phyloP scores from a whole-genome alignment of 2,329 filamentous ascomycete species.

The Neopestalotiopsis clavispora region DNA sequence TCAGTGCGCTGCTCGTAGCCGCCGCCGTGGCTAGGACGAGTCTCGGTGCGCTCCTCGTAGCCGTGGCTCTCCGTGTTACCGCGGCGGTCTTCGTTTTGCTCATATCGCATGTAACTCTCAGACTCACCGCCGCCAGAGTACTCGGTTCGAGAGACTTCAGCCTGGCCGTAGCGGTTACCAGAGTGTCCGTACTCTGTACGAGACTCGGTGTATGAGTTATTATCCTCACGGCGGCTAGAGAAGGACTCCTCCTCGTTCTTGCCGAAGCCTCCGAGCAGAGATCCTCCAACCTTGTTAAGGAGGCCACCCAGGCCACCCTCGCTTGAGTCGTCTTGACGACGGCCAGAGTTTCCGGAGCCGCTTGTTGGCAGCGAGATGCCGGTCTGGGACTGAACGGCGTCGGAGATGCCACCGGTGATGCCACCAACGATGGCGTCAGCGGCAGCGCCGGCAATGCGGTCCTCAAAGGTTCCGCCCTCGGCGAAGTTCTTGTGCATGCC shows the following conservation, averaged over 20 bases:
- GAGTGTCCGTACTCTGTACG: conserved; percentile 66
- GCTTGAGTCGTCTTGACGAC: conserved; percentile 50
- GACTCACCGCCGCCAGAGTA: conserved; percentile 61
- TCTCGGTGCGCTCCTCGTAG: conserved; percentile 64
- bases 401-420: conserved; percentile 57
- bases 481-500: conserved; percentile 73
- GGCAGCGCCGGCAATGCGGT: conserved; percentile 60
- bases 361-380: conserved; percentile 33
- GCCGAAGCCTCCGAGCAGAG: conserved; percentile 67
- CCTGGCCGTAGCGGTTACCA: conserved; percentile 63
- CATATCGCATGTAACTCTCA: conserved; percentile 66
- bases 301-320: conserved; percentile 71
- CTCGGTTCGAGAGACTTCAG: conserved; percentile 63
- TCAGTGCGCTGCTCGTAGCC: conserved; percentile 65
- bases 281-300: conserved; percentile 70
- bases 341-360: conserved; percentile 23
- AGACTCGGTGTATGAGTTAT: conserved; percentile 65
- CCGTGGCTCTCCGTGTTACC: conserved; percentile 53
- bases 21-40: conserved; percentile 53
- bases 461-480: conserved; percentile 54
- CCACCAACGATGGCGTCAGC: conserved; percentile 62
- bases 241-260: conserved; percentile 59
- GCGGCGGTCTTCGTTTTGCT: conserved; percentile 54
- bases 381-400: conserved; percentile 50
- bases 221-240: conserved; percentile 55